Base-by-base conservation (phyloP, 805 yeast species). In the Cyberlindnera bimundalis region DNA sequence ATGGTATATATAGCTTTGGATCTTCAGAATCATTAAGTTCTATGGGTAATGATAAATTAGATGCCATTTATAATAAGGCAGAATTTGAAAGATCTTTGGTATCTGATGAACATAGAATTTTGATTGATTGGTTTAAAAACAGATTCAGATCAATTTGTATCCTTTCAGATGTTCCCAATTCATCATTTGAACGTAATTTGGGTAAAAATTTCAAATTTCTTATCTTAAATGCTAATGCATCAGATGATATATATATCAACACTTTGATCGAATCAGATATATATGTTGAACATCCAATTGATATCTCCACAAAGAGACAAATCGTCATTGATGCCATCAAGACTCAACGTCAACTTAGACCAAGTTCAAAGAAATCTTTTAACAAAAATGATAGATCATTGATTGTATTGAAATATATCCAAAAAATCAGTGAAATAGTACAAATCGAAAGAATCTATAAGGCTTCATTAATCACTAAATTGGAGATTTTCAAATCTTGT, bases 401-500 rank as follows among this genome's bases (percentile, higher is more conserved):
- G 13, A 73, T 81, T 21, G 73, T 82, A 13, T 44, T 62, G 19
- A 58, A 57, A 9, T 83, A 77, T 53, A 61, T 81, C 23, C 64
- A 61, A 16, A 69, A 63, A 33, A 51, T 82, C 35, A 84, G 85
- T 13, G 71, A 77, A 39, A 70, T 74, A 41, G 76, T 81, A 13
- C 90, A 83, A 59, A 75, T 80, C n/a, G 76, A 75, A 10, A 61
- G 90, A 35, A 73, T 83, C 10, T 81, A 73, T 58, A 74, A 72
- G 50, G 81, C 79, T 3, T 57, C 57, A 13, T 14, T 57, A 5
- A 32, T 53, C 8, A 33, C 47, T 2, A 58, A 41, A 19, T 17
- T 56, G n/a, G 55, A 56, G 23, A n/a, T 31, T 12, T 34, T 39
- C 29, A 46, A 29, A 33, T 15, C 11, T 10, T 2, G 6, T 8